Conservation (phyloP, 106 monocot genomes). For the Apostasia shenzhenica region DNA sequence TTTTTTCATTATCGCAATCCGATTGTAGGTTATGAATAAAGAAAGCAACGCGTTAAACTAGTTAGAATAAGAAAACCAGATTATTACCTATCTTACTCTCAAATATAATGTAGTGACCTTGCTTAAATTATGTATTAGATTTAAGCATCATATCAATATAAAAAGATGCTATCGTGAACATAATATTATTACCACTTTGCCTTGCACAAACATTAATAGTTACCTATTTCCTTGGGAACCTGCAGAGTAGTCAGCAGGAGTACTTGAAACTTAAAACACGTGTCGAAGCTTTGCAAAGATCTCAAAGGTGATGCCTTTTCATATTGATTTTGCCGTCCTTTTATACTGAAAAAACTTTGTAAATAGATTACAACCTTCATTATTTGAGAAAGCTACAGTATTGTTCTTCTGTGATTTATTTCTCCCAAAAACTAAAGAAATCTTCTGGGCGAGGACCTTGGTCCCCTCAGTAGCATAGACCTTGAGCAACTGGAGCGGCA, state of each 20-base stretch:
- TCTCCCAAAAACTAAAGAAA: conserved; percentile 12
- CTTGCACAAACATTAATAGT: too few species aligned
- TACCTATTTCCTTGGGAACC: not conserved
- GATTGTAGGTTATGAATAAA: too few species aligned
- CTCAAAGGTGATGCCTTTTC: conserved; percentile 20
- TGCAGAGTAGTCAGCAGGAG: conserved; percentile 25
- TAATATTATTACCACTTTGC: too few species aligned
- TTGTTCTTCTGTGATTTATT: not conserved
- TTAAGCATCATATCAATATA: too few species aligned
- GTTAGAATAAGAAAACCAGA: too few species aligned
- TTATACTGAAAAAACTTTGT: not conserved
- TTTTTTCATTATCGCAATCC: too few species aligned
- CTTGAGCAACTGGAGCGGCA: conserved; percentile 25
- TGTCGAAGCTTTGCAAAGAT: conserved; percentile 23
- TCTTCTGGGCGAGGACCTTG: conserved; percentile 25
- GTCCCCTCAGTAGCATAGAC: conserved; percentile 19
- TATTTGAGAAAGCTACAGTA: not conserved
- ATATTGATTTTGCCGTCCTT: not conserved
- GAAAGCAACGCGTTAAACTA: too few species aligned
- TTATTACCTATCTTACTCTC: too few species aligned
- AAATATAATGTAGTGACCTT: too few species aligned
- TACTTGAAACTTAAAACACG: conserved; percentile 28
- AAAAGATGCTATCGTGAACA: too few species aligned
- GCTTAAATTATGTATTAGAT: too few species aligned
- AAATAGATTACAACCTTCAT: not conserved